Base-by-base conservation (phyloP, 2,329 filamentous ascomycete species). In the Alternaria panax region DNA sequence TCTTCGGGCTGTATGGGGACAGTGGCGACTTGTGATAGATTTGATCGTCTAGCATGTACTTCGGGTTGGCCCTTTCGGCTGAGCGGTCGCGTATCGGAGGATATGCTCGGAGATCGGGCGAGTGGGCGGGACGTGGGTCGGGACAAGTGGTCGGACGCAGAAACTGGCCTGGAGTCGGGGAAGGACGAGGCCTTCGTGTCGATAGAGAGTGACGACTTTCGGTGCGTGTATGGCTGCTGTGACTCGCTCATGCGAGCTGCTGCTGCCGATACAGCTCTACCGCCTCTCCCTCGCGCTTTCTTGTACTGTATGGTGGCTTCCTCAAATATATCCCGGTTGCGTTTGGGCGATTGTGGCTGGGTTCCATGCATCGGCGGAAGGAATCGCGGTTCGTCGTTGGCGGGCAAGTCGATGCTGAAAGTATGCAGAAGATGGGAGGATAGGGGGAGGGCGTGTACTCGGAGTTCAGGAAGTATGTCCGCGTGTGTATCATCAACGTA, bases 321-420 rank as follows among this genome's bases (percentile, higher is more conserved):
- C 47, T 84, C 81, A 51, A 85, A 83, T 4, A 83, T 69, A 32
- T 81, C 77, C 22, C 75, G 78, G 53, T 79, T 81, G 16, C 81
- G 77, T 64, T 83, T 84, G 11, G 75, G 70, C 7, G 69, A 72
- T 7, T 47, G 51, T 0, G 74, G 70, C 1, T 69, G 68, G 5
- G 70, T 60, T 7, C 69, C 58, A 53, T 74, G 63, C 25, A 72
- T 56, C 9, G 71, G 54, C 3, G 75, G 67, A 0, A 79, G 67
- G 38, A 79, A 79, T 16, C 74, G 74, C 8, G 73, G 70, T 14
- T 78, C 77, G 5, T 62, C 32, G 5, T 65, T 57, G 11, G 32
- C 20, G 0, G 59, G 50, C 11, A 30, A 38, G 8, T 50, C 48
- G 14, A 47, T n/a, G 14, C 24, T 50, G 7, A 58, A 51, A 2